phyloP scores from a whole-genome alignment of 148 eudicot genomes.

The Beta vulgaris region DNA sequence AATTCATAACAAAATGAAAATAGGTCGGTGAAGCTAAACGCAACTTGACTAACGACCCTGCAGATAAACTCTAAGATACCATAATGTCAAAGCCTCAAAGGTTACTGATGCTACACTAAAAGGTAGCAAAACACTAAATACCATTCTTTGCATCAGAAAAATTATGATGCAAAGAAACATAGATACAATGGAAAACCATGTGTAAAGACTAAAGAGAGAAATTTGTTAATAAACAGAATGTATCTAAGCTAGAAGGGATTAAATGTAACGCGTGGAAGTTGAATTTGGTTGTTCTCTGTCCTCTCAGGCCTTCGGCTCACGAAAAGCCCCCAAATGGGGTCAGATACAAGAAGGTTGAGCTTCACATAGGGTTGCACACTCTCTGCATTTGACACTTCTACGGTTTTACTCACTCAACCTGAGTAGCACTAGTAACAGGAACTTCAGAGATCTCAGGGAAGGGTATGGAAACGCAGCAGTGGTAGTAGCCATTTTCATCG shows the following conservation, averaged over 20 bases:
- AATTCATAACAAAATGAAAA: too few relatives aligned
- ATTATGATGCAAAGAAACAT: too few relatives aligned
- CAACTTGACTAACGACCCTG: too few relatives aligned
- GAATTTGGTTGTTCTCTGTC: background rate
- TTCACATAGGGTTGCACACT: constrained; percentile 3
- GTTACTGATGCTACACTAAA: too few relatives aligned
- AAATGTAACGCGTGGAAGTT: background rate
- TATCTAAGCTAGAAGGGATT: background rate
- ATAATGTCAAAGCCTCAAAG: too few relatives aligned
- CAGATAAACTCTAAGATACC: too few relatives aligned
- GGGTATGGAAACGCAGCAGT: constrained; percentile 71
- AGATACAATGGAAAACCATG: too few relatives aligned
- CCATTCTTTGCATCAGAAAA: too few relatives aligned
- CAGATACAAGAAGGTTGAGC: background rate
- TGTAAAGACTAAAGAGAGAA: too few relatives aligned
- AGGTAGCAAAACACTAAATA: too few relatives aligned
- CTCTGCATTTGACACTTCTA: constrained; percentile 10
- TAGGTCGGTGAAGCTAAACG: too few relatives aligned
- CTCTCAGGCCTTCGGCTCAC: background rate
- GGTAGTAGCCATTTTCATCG: constrained; percentile 79
- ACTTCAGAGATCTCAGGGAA: constrained; percentile 40
- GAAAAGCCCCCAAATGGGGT: background rate
- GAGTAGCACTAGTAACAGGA: constrained; percentile 8
- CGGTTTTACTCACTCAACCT: constrained; percentile 5
- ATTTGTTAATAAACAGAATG: too few relatives aligned